Evolutionary conservation across 1,139 yeast species (phyloP).

Genomic region (Yamadazyma oceani): DNA sequence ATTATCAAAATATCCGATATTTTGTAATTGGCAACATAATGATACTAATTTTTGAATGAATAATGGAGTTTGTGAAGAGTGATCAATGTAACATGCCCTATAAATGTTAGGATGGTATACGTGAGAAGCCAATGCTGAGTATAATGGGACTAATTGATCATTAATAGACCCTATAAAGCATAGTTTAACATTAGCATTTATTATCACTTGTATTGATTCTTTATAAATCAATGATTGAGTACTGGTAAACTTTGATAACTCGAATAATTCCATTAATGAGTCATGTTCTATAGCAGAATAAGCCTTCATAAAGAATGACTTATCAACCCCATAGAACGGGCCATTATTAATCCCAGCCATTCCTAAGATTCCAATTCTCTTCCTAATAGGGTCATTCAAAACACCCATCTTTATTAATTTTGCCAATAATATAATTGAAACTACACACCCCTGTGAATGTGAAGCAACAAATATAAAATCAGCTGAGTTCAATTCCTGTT

Average conservation of each 20-base stretch:
- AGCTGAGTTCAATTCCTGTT: slow-evolving; percentile 65
- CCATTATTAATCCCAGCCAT: slow-evolving; percentile 98
- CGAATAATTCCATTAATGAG: slow-evolving; percentile 80
- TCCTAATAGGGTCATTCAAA: slow-evolving; percentile 46
- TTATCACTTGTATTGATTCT: slow-evolving; percentile 62
- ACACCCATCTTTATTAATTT: slow-evolving; percentile 70
- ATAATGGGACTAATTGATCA: slow-evolving; percentile 39
- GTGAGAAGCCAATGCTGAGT: slow-evolving; percentile 83
- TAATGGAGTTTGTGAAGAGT: slow-evolving; percentile 47
- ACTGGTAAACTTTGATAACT: slow-evolving; percentile 76
- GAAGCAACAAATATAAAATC: slow-evolving; percentile 88
- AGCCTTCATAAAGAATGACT: slow-evolving; percentile 78
- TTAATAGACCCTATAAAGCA: slow-evolving; percentile 84
- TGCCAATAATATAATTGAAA: slow-evolving; percentile 75
- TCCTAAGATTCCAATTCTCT: slow-evolving; percentile 71
- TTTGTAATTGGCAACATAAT: slow-evolving; percentile 51
- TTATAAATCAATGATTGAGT: slow-evolving; percentile 69
- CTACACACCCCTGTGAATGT: slow-evolving; percentile 96
- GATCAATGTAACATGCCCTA: slow-evolving; percentile 86
- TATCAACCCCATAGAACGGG: slow-evolving; percentile 88
- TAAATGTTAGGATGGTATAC: slow-evolving; percentile 86
- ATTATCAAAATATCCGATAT: slow-evolving; percentile 70
- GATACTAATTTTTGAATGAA: slow-evolving; percentile 49
- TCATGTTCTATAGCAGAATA: slow-evolving; percentile 89
- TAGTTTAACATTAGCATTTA: slow-evolving; percentile 71